Base-by-base conservation (phyloP, 495 filamentous ascomycete genomes). In the Corynascus novoguineensis region DNA sequence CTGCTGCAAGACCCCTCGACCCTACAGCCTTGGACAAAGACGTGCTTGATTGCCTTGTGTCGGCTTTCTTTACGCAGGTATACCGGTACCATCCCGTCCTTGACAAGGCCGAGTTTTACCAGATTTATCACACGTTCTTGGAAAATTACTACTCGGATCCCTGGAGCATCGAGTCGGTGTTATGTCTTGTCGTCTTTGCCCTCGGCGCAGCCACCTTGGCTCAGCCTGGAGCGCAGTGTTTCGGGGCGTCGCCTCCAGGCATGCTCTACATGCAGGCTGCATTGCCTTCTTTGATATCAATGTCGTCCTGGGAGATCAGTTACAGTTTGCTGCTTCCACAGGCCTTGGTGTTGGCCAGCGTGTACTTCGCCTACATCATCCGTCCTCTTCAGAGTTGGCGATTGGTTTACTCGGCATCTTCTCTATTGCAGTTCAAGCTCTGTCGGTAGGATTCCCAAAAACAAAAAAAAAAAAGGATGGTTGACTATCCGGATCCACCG, bases 301-400 rank as follows among this genome's bases (percentile, higher is more conserved):
- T 50, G 48, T 50, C 48, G 4, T 35, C 48, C 0, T 50, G 48
- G 48, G 35, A 29, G 10, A 32, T 50, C 4, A 50, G 31, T 21
- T 50, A 50, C 31, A 50, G 48, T 12, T 32, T 50, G 17, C 27
- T 50, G 19, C 10, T 50, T 7, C 48, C 48, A 14, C 48, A 50
- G 19, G 48, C 48, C 10, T 37, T 50, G 31, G 29, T 50, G 19
- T 8, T 49, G 29, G 48, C 48, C 1, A 50, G 48, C 15, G 48
- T 50, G 5, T 50, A 50, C n/a, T 50, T 49, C 37, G 48, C 48
- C 48, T 50, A 50, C 31, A 50, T 50, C 15, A 50, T 37, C 31
- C 48, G 48, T 11, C 48, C 48, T 9, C 48, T 50, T 1, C 48
- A 50, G 48, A 50, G 48, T 21, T 50, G 48, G 48, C 11, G 48